phyloP scores from a whole-genome alignment of 306 rosid species.

The Castanopsis chinensis region DNA sequence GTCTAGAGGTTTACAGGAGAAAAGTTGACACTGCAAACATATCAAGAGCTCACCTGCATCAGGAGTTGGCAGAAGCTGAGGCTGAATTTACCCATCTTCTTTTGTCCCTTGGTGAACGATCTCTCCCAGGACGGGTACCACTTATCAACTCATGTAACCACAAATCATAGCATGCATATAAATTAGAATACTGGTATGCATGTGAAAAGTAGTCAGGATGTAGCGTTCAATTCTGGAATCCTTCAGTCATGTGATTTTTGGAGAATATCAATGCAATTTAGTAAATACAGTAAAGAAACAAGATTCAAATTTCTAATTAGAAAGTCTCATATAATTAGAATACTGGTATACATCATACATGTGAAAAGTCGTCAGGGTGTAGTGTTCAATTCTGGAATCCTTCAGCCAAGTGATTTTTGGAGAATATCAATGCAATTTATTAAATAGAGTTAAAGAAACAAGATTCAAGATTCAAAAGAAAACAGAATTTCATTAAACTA shows the following conservation, averaged over 20 bases:
- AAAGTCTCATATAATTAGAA: background rate
- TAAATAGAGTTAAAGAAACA: background rate
- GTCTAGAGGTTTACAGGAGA: constrained; percentile 75
- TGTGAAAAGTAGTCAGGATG: background rate
- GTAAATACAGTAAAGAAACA: background rate
- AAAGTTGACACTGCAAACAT: constrained; percentile 87
- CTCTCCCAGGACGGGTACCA: constrained; percentile 90
- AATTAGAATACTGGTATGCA: background rate
- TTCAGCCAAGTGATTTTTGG: background rate
- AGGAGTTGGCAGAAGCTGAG: constrained; percentile 93
- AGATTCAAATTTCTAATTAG: background rate
- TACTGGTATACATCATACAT: background rate
- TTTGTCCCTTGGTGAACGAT: constrained; percentile 88
- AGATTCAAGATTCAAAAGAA: constrained; percentile 1
- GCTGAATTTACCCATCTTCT: constrained; percentile 97
- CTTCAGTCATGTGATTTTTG: background rate
- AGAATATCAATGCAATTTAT: background rate
- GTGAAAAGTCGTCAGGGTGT: background rate
- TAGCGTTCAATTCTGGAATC: background rate
- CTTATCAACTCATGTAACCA: background rate
- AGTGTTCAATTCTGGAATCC: background rate
- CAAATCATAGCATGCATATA: background rate
- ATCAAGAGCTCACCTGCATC: constrained; percentile 87
- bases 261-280: background rate
- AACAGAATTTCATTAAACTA: background rate